These are phyloP conservation scores for Monilinia polystroma DNA, from an alignment of 2,329 filamentous ascomycete species.

Conservation along the genomic window DNA sequence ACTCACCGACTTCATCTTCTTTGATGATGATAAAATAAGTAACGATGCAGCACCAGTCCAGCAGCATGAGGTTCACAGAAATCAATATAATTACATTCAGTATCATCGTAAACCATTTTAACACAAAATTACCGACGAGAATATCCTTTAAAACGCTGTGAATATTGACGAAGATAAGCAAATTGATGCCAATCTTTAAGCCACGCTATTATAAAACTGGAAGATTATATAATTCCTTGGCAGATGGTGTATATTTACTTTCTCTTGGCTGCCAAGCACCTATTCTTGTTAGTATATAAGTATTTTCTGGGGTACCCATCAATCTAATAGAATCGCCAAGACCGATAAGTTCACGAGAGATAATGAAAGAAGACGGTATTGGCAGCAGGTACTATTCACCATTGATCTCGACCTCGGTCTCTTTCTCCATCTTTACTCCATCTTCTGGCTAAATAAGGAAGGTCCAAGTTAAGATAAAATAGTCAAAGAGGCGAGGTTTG, in stretches of 20 bases:
- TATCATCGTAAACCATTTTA: neutral
- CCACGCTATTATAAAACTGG: neutral
- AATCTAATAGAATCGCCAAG: neutral
- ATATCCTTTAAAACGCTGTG: neutral
- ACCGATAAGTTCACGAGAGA: neutral
- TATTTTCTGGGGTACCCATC: neutral
- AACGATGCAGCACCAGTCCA: neutral
- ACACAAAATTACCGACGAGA: neutral
- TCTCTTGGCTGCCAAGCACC: neutral
- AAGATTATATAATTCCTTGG: neutral
- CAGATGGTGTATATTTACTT: neutral
- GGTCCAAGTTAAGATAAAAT: neutral
- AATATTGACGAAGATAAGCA: neutral
- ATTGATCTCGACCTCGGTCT: neutral
- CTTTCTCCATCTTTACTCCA: too few relatives aligned
- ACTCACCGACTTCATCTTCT: neutral
- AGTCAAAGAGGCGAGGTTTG: neutral
- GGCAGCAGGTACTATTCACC: neutral
- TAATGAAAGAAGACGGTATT: neutral
- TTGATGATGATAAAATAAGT: too few relatives aligned
- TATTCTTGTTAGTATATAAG: neutral
- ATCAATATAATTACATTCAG: neutral
- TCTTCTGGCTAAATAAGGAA: neutral
- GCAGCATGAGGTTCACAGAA: neutral
- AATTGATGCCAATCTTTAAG: neutral